These are phyloP conservation scores for Peterozyma xylosa DNA, from an alignment of 805 yeast species.

Conservation along the genomic window DNA sequence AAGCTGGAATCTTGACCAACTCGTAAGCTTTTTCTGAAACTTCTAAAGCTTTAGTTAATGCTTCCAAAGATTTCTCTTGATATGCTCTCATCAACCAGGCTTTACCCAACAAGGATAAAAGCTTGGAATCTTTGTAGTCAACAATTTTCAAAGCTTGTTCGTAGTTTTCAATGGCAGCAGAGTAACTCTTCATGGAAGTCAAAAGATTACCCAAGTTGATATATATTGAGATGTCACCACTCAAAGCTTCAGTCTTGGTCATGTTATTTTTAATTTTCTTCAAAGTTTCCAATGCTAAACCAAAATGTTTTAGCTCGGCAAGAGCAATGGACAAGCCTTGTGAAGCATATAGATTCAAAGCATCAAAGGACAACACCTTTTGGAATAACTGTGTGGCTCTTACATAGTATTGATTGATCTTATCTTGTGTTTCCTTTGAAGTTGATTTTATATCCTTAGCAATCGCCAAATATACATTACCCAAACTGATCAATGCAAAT, in stretches of 20 bases:
- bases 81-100: conserved; percentile 83
- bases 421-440: conserved; percentile 43
- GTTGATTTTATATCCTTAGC: conserved; percentile 66
- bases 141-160: conserved; percentile 71
- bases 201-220: conserved; percentile 85
- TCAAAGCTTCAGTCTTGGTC: conserved; percentile 28
- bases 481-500: conserved; percentile 84
- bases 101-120: conserved; percentile 69
- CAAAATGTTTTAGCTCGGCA: conserved; percentile 73
- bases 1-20: conserved; percentile 31
- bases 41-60: conserved; percentile 53
- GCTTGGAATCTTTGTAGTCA: conserved; percentile 54
- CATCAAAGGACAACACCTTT: conserved; percentile 80
- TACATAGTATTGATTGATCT: conserved; percentile 64
- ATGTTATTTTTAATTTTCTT: conserved; percentile 70
- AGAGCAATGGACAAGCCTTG: conserved; percentile 94
- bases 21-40: conserved; percentile 52
- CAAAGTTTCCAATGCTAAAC: conserved; percentile 76
- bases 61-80: conserved; percentile 56
- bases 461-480: conserved; percentile 74
- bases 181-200: conserved; percentile 71
- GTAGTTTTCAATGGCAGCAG: conserved; percentile 84
- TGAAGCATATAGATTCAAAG: conserved; percentile 88
- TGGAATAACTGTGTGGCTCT: conserved; percentile 91
- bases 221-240: conserved; percentile 76